Percentiles rank a stretch among this genome's conserved stretches.
Conservation (phyloP, 129 eudicot species). For the carrot (Daucus carota) region DH1_v3.0 NC_030383.2:813501-814000, state of each 20-base stretch:
- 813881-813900: background rate
- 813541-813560: constrained; percentile 66
- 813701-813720: background rate
- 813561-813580: constrained; percentile 43
- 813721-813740: background rate
- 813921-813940: constrained; percentile 56
- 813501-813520: constrained; percentile 91
- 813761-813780: no score
- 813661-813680: background rate
- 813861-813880: background rate
- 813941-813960: constrained; percentile 69
- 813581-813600: background rate
- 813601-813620: background rate
- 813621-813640: background rate
- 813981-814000: constrained; percentile 88
- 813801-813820: no score
- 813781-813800: no score
- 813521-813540: constrained; percentile 76
- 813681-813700: background rate
- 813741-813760: no score
- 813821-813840: background rate
- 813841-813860: background rate
- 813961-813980: constrained; percentile 87
- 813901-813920: constrained; percentile 45
- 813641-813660: background rate